Evolutionary conservation across 2,329 filamentous ascomycete species (phyloP).

Genomic region (Fusarium denticulatum): DNA sequence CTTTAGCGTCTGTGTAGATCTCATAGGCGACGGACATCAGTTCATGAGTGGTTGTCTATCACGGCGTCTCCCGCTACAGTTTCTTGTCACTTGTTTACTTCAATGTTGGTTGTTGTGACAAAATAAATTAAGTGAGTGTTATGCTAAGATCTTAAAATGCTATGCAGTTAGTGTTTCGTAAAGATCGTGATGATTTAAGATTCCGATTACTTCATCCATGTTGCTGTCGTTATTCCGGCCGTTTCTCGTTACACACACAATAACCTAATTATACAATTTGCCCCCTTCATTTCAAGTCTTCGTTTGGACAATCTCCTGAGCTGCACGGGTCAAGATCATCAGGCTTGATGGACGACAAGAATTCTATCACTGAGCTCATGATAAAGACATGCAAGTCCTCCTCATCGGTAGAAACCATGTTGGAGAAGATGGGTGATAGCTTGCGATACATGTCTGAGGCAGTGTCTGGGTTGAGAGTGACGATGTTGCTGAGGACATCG

Average conservation of each 20-base stretch:
- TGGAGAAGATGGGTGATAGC: background rate
- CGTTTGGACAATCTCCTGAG: background rate
- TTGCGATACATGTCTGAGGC: background rate
- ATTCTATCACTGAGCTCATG: background rate
- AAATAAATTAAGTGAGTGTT: background rate
- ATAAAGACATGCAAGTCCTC: background rate
- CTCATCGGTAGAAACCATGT: background rate
- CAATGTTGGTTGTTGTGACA: background rate
- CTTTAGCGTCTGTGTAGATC: background rate
- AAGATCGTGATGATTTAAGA: constrained; percentile 2
- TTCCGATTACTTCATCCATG: background rate
- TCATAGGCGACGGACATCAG: background rate
- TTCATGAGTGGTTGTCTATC: background rate
- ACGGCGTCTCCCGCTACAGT: fast-evolving
- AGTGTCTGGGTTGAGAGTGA: background rate
- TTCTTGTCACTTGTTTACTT: background rate
- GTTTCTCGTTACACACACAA: background rate
- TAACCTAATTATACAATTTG: background rate
- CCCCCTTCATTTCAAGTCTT: background rate
- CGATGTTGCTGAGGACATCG: background rate
- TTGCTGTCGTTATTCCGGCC: background rate
- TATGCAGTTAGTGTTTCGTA: background rate
- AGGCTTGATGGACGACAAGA: background rate
- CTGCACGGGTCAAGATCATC: background rate
- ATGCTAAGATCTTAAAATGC: background rate